Base-by-base conservation (phyloP, 139 green algal species). In the Cymbomonas tetramitiformis region DNA sequence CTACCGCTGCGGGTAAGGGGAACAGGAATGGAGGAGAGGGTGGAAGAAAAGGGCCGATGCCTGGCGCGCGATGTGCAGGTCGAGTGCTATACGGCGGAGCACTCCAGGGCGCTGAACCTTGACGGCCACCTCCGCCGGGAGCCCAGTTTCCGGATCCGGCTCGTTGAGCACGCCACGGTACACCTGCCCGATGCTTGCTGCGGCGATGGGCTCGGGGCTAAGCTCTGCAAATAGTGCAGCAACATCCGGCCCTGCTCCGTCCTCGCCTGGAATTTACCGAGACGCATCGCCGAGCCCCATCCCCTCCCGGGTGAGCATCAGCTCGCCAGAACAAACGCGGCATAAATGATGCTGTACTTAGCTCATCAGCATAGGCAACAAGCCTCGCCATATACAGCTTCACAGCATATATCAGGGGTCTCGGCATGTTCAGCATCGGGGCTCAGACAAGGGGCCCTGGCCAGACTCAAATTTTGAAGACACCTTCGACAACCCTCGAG, bases 151-250 rank as follows among this genome's bases (percentile, higher is more conserved):
- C 36, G 10, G 10, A 19, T 61, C 31, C n/a, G 56, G 43, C 31
- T 30, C 34, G 31, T 41, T 21, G 30, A 67, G 23, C 41, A 24
- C 38, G 3, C 21, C 51, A 25, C 58, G 36, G 69, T 80, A 77
- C 18, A 80, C 73, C 54, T 80, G 73, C 10, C 73, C 73, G 26
- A 80, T 51, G 2, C 55, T 71, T 2, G 73, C 73, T 26, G 68
- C 59, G 24, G 73, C 73, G 12, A 80, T 48, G 7, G 69, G 61
- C n/a, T 55, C 23, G 2, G 64, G n/a, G 1, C 33, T 49, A 15
- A 68, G 26, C 39, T 41, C 36, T 30, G 21, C 24, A 43, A 61
- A 68, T 25, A 61, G 31, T 24, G 32, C 30, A 24, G 7, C 10
- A 29, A 30, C 21, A 19, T 12, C 36, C 36, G 10, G 15, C 44